Base-by-base conservation (phyloP, 441 rosid genomes). In the Geranium incanum region DNA sequence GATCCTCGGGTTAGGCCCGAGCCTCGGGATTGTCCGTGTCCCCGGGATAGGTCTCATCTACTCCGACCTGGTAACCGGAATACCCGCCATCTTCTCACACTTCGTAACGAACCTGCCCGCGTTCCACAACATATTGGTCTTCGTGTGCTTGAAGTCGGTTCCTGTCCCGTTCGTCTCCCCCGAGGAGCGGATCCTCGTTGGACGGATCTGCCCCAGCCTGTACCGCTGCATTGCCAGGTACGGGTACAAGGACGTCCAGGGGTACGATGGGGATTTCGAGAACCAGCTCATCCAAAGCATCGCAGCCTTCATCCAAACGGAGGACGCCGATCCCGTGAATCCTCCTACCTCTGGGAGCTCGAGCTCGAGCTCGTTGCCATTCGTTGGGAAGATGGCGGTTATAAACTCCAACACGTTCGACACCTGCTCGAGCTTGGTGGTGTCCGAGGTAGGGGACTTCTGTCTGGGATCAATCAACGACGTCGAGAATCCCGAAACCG, bases 221-320 rank as follows among this genome's bases (percentile, higher is more conserved):
- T 93, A 93, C 75, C 83, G 96, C 79, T 93, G 98, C 84, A 87
- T 89, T 43, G 88, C 89, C 62, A 88, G 98, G 77, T 89, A 93
- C 71, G 98, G 98, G 70, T 91, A 93, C 86, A 50, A 88, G 83
- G 98, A 91, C 80, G 86, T 88, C 70, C 93, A 83, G 73, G 85
- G 89, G 15, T 94, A 89, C 70, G 88, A 87, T 72, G 93, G 86
- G 19, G 82, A 88, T 80, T 93, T 93, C 67, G 98, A 91, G 87
- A 81, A 88, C 81, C 86, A 82, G 81, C 83, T 93, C 37, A 84
- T 93, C 76, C 88, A 86, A 72, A 88, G 91, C 90, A 91, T 91
- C 81, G 95, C 96, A 0, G 98, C 89, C 86, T 93, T 93, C 80
- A 91, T 93, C 76, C 92, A 89, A 80, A 89, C 86, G 97, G 98